phyloP scores from a whole-genome alignment of 495 filamentous ascomycete species.

The Platismatia glauca region DNA sequence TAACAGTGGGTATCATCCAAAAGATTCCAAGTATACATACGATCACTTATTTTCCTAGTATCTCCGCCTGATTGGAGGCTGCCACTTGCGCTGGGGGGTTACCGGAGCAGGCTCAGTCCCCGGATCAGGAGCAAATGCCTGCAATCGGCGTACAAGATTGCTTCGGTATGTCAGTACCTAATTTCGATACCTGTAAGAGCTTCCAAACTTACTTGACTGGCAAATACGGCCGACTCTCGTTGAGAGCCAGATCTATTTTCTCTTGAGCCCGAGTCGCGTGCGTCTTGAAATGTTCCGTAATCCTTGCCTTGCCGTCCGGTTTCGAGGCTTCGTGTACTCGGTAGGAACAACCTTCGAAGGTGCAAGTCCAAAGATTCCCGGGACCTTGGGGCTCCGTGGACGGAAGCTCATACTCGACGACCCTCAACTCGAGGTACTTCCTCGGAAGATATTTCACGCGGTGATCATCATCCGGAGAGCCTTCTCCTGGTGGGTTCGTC shows the following conservation, averaged over 20 bases:
- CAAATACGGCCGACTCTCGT: slow-evolving; percentile 42
- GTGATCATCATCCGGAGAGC: slow-evolving; percentile 30
- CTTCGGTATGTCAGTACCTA: slow-evolving; percentile 3
- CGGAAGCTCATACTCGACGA: slow-evolving; percentile 28
- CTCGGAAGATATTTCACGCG: slow-evolving; percentile 22
- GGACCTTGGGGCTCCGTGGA: slow-evolving; percentile 41
- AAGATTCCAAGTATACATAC: neutral
- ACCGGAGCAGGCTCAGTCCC: slow-evolving; percentile 8
- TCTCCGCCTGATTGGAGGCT: slow-evolving; percentile 13
- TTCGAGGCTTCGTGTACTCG: slow-evolving; percentile 52
- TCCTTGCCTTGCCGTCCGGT: slow-evolving; percentile 46
- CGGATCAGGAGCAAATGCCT: slow-evolving; percentile 17
- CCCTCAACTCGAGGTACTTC: slow-evolving; percentile 17
- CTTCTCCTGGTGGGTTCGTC: slow-evolving; percentile 38
- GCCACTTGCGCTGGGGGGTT: slow-evolving; percentile 15
- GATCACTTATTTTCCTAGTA: slow-evolving; percentile 10
- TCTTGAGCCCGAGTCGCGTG: slow-evolving; percentile 58
- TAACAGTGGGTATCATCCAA: slow-evolving; percentile 11
- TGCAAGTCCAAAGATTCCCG: slow-evolving; percentile 62
- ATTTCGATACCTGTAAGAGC: slow-evolving; percentile 19
- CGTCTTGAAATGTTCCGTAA: slow-evolving; percentile 53
- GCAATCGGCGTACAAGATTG: slow-evolving; percentile 22
- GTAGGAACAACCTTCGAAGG: slow-evolving; percentile 56
- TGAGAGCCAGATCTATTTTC: slow-evolving; percentile 49
- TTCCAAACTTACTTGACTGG: slow-evolving; percentile 47